These are phyloP conservation scores for Miamiensis avidus DNA, from an alignment of 169 alveolate species.

Conservation along the genomic window DNA sequence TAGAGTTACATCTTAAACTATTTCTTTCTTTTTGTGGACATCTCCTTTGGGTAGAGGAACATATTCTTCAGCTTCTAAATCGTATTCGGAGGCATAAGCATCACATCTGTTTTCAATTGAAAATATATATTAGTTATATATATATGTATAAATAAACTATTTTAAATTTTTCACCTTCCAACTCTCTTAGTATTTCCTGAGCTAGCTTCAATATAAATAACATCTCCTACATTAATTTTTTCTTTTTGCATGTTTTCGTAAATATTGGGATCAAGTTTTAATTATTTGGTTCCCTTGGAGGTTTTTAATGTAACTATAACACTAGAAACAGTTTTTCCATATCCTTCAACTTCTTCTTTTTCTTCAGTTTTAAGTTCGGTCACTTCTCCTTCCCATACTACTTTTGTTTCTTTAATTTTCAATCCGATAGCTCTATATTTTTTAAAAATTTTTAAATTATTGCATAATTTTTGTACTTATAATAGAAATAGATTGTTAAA, in stretches of 20 bases:
- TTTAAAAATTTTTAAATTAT: too few species aligned
- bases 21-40: constrained; percentile 99
- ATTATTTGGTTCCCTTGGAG: constrained; percentile 97
- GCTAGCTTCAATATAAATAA: constrained; percentile 96
- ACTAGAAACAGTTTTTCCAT: constrained; percentile 93
- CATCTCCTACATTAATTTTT: constrained; percentile 97
- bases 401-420: constrained; percentile 98
- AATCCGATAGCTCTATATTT: constrained; percentile 95
- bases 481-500: neutral
- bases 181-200: constrained; percentile 98
- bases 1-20: constrained; percentile 98
- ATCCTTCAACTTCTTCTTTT: constrained; percentile 90
- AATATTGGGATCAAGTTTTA: constrained; percentile 97
- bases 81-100: constrained; percentile 97
- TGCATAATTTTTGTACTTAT: too few species aligned
- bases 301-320: constrained; percentile 96
- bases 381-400: constrained; percentile 99
- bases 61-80: constrained; percentile 99
- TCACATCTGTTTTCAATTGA: constrained; percentile 93
- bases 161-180: constrained; percentile 69
- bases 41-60: constrained; percentile 99
- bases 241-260: constrained; percentile 97
- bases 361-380: constrained; percentile 96
- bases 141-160: neutral
- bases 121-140: too few species aligned